Evolutionary conservation across 768 basidiomycete species (phyloP).

Genomic region (Panaeolus cyanescens): DNA sequence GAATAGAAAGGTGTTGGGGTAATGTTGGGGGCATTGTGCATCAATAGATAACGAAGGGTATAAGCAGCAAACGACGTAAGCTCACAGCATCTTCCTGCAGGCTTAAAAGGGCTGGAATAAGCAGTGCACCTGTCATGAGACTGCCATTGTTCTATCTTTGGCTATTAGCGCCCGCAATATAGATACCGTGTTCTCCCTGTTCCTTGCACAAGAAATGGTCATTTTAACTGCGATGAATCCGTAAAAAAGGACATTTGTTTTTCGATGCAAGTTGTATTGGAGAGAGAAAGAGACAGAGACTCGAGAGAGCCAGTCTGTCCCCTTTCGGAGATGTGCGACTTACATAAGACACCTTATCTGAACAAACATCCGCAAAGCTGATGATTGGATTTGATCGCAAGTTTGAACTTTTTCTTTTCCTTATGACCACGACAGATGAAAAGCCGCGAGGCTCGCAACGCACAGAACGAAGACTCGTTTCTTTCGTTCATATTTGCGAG

Average conservation of each 20-base stretch:
- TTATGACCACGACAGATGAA: background rate
- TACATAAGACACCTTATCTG: background rate
- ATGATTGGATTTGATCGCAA: background rate
- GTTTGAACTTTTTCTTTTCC: background rate
- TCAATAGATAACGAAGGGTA: background rate
- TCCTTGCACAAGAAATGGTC: too few relatives aligned
- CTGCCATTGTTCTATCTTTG: background rate
- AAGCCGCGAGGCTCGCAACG: conserved; percentile 23
- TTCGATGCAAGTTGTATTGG: too few relatives aligned
- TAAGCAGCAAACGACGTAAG: background rate
- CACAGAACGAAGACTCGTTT: conserved; percentile 38
- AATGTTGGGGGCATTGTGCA: background rate
- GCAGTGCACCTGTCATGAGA: background rate
- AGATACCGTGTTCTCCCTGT: too few relatives aligned
- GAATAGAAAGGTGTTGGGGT: background rate
- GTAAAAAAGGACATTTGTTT: background rate
- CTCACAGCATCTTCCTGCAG: too few relatives aligned
- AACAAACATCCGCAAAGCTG: background rate
- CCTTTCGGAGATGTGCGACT: background rate
- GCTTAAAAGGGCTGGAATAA: background rate
- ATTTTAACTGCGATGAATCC: too few relatives aligned
- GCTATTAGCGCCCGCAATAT: too few relatives aligned
- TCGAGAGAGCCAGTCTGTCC: too few relatives aligned
- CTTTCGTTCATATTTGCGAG: conserved; percentile 48
- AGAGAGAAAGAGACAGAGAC: too few relatives aligned